Percentiles rank a stretch among this genome's conserved stretches.
These are phyloP conservation scores for Paxillus ammoniavirescens DNA, from an alignment of 768 basidiomycete species.

Conservation along the genomic window DNA sequence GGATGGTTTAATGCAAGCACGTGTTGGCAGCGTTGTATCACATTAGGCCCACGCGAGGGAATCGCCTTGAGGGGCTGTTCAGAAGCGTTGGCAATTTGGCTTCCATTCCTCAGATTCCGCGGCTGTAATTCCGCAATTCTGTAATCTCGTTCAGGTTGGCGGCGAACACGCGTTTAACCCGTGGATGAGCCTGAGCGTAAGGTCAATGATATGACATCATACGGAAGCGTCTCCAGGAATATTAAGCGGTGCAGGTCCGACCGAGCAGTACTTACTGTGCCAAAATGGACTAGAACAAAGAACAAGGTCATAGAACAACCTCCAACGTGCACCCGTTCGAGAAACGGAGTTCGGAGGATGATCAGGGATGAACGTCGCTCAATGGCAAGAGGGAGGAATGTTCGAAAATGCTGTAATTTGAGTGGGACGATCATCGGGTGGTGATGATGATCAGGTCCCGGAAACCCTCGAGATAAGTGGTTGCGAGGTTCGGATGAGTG, in stretches of 20 bases:
- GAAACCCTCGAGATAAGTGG: not conserved
- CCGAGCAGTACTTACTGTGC: not conserved
- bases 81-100: conserved; percentile 17
- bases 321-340: conserved; percentile 6
- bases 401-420: conserved; percentile 11
- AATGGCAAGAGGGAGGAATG: conserved; percentile 18
- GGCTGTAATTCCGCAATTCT: conserved; percentile 15
- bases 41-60: conserved; percentile 24
- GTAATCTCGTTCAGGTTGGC: conserved; percentile 10
- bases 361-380: not conserved
- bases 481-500: not conserved
- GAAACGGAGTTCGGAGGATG: conserved; percentile 3
- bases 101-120: conserved; percentile 15
- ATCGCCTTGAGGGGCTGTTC: conserved; percentile 25
- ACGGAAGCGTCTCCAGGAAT: not conserved
- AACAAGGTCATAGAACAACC: not conserved
- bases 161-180: conserved; percentile 21
- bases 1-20: conserved; percentile 25
- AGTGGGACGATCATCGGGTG: conserved; percentile 14
- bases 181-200: conserved; percentile 5
- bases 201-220: not conserved
- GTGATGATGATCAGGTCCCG: too few relatives aligned
- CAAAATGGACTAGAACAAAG: conserved; percentile 8
- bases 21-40: conserved; percentile 29
- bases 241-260: conserved; percentile 3